phyloP scores from a whole-genome alignment of 2,329 filamentous ascomycete species.

The Colletotrichum cereale region DNA sequence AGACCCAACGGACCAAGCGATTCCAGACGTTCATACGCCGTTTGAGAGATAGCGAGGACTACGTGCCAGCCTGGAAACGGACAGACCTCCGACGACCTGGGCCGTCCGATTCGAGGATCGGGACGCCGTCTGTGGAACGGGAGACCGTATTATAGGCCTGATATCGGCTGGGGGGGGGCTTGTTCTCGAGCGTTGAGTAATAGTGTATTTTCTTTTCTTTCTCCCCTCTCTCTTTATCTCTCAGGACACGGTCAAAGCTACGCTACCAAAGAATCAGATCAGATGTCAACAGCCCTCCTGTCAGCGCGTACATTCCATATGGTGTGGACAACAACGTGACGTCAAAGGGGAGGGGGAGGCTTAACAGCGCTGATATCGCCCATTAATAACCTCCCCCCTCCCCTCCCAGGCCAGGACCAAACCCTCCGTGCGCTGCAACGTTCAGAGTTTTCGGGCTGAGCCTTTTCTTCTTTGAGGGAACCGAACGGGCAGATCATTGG shows the following conservation, averaged over 20 bases:
- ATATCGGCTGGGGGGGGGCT: slow-evolving; percentile 21
- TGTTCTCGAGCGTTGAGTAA: background rate
- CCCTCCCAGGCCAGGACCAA: background rate
- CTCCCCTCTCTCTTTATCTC: background rate
- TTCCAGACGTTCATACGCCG: slow-evolving; percentile 13
- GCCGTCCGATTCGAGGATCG: slow-evolving; percentile 12
- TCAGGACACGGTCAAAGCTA: slow-evolving; percentile 16
- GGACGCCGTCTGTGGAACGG: slow-evolving; percentile 15
- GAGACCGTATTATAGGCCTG: background rate
- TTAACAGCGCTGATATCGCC: background rate
- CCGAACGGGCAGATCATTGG: slow-evolving; percentile 24
- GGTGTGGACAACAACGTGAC: background rate
- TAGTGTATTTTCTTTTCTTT: background rate
- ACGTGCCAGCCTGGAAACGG: slow-evolving; percentile 24
- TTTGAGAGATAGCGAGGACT: background rate
- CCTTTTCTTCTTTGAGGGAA: slow-evolving; percentile 5
- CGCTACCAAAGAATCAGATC: background rate
- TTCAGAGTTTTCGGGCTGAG: slow-evolving; percentile 33
- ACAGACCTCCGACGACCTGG: slow-evolving; percentile 29
- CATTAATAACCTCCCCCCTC: background rate
- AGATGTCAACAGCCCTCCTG: background rate
- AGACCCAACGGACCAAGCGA: slow-evolving; percentile 3
- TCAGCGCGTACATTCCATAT: background rate
- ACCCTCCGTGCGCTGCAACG: slow-evolving; percentile 23
- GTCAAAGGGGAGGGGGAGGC: background rate